Evolutionary conservation across 306 rosid species (phyloP).

Genomic region (Citrullus colocynthis): DNA sequence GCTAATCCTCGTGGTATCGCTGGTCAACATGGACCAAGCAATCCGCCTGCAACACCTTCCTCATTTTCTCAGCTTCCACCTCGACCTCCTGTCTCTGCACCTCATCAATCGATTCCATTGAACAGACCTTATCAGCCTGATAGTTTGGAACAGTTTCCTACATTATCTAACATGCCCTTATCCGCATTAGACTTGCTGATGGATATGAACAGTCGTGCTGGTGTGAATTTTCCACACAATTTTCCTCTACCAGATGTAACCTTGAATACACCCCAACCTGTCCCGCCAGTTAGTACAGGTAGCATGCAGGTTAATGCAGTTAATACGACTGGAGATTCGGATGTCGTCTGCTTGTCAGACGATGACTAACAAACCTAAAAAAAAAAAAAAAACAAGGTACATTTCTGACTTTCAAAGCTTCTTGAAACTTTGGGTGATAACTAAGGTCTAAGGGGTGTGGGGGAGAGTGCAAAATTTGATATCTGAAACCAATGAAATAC

Average conservation of each 20-base stretch:
- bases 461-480: background rate
- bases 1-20: conserved; percentile 15
- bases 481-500: background rate
- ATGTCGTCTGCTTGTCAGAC: conserved; percentile 69
- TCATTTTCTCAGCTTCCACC: conserved; percentile 19
- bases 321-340: conserved; percentile 12
- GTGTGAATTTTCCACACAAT: conserved; percentile 16
- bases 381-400: background rate
- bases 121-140: conserved; percentile 11
- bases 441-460: background rate
- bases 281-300: conserved; percentile 11
- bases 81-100: conserved; percentile 4
- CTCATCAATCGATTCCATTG: conserved; percentile 16
- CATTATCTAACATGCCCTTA: conserved; percentile 8
- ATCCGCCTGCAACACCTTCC: conserved; percentile 14
- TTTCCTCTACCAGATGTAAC: conserved; percentile 3
- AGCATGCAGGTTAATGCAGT: conserved; percentile 14
- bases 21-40: conserved; percentile 25
- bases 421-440: background rate
- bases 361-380: conserved; percentile 39
- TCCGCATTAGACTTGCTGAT: conserved; percentile 19
- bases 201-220: conserved; percentile 19
- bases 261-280: conserved; percentile 5
- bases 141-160: conserved; percentile 11
- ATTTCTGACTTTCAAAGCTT: background rate